Evolutionary conservation across 805 yeast genomes (phyloP).

Genomic region (Sporopachydermia quercuum): DNA sequence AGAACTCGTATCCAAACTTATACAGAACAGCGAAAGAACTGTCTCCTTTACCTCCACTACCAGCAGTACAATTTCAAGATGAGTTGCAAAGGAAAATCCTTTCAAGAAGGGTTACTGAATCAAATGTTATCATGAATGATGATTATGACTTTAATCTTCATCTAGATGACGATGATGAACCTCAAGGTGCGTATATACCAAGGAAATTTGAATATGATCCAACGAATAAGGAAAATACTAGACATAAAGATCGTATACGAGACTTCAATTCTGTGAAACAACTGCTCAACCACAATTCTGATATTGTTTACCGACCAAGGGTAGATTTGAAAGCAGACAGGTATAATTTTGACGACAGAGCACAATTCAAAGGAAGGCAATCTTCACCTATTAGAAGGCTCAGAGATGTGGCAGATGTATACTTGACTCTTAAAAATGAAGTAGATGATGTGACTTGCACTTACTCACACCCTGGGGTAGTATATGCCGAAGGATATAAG

Average conservation of each 20-base stretch:
- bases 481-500: neutral
- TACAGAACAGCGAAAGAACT: too few species aligned
- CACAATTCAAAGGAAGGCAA: neutral
- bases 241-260: neutral
- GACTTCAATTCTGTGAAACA: slow-evolving; percentile 7
- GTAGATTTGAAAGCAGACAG: too few species aligned
- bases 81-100: neutral
- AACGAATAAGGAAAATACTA: slow-evolving; percentile 1
- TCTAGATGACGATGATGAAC: neutral
- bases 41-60: neutral
- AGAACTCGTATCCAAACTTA: too few species aligned
- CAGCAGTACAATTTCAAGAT: neutral
- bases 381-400: too few species aligned
- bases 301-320: too few species aligned
- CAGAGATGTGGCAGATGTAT: too few species aligned
- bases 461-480: neutral
- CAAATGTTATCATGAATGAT: neutral
- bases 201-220: slow-evolving; percentile 3
- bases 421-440: neutral
- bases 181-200: slow-evolving; percentile 1
- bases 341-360: too few species aligned
- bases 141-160: neutral
- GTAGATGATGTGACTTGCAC: too few species aligned
- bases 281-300: neutral
- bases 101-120: neutral